Percentiles rank a stretch among this genome's conserved stretches.
phyloP scores from a whole-genome alignment of 495 filamentous ascomycete genomes.

The Penicillium herquei region DNA sequence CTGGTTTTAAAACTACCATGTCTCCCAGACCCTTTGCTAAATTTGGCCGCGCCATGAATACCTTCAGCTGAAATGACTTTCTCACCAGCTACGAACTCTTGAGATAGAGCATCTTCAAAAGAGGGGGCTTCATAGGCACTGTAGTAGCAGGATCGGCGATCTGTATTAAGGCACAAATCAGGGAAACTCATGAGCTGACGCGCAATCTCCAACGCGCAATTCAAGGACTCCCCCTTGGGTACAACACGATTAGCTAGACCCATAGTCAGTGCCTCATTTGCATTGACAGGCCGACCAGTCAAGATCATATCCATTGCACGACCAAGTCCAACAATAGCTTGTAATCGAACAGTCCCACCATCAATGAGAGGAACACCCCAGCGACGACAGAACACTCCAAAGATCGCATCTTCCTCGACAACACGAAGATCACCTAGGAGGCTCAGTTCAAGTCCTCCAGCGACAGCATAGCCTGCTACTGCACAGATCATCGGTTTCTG shows the following conservation, averaged over 20 bases:
- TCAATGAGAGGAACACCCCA: conserved; percentile 52
- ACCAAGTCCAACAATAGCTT: conserved; percentile 47
- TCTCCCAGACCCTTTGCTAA: conserved; percentile 39
- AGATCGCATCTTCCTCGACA: conserved; percentile 45
- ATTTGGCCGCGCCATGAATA: conserved; percentile 40
- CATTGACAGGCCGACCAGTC: conserved; percentile 43
- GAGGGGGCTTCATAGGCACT: conserved; percentile 39
- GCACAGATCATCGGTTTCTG: conserved; percentile 45
- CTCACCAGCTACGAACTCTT: conserved; percentile 41
- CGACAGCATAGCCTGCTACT: conserved; percentile 47
- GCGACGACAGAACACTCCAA: conserved; percentile 50
- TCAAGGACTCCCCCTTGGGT: conserved; percentile 41
- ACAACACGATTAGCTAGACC: conserved; percentile 50
- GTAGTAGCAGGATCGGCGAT: conserved; percentile 42
- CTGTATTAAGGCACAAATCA: conserved; percentile 42
- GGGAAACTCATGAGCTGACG: conserved; percentile 43
- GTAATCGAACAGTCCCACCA: conserved; percentile 48
- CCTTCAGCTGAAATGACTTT: conserved; percentile 38
- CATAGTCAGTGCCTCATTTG: conserved; percentile 46
- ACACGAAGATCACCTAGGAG: conserved; percentile 48
- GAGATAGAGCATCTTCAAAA: conserved; percentile 43
- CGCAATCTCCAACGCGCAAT: conserved; percentile 42
- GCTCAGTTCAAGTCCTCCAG: conserved; percentile 47
- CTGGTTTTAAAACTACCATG: conserved; percentile 38
- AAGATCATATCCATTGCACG: conserved; percentile 52